phyloP scores from a whole-genome alignment of 73 alveolate species.

The Tetrahymena malaccensis region DNA sequence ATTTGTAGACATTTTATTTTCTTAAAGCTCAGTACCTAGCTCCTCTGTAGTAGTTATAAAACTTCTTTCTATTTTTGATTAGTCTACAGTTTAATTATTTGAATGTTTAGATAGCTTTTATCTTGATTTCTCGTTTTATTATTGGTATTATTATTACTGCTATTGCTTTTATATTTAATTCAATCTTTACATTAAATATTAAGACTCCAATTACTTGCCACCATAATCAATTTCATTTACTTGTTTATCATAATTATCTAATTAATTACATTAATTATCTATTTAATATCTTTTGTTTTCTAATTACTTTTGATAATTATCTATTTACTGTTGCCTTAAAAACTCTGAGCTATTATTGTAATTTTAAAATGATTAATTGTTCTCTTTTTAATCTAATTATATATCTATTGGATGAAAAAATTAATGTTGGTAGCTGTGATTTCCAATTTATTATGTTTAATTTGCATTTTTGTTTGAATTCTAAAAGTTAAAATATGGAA shows the following conservation, averaged over 20 bases:
- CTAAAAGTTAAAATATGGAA: neutral
- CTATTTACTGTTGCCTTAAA: neutral
- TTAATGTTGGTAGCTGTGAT: neutral
- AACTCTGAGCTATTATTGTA: neutral
- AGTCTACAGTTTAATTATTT: neutral
- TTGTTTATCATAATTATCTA: neutral
- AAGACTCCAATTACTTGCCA: neutral
- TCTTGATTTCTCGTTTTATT: neutral
- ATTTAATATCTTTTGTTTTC: neutral
- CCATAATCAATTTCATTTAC: neutral
- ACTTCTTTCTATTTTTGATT: neutral
- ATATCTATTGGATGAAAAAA: neutral
- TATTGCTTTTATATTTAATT: neutral
- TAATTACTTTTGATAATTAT: too few species aligned
- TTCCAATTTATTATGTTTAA: neutral
- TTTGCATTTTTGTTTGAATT: neutral
- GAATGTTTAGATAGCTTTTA: neutral
- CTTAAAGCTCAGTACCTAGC: neutral
- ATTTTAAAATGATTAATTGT: neutral
- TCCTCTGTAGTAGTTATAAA: neutral
- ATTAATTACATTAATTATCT: neutral
- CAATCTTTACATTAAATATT: neutral
- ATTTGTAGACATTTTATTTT: neutral
- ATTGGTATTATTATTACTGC: neutral
- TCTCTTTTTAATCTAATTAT: neutral